Evolutionary conservation across 1,284 basidiomycete species (phyloP), one percentile per base, ranked within the genome.

Genomic region (Hymenochaete sp.): DNA sequence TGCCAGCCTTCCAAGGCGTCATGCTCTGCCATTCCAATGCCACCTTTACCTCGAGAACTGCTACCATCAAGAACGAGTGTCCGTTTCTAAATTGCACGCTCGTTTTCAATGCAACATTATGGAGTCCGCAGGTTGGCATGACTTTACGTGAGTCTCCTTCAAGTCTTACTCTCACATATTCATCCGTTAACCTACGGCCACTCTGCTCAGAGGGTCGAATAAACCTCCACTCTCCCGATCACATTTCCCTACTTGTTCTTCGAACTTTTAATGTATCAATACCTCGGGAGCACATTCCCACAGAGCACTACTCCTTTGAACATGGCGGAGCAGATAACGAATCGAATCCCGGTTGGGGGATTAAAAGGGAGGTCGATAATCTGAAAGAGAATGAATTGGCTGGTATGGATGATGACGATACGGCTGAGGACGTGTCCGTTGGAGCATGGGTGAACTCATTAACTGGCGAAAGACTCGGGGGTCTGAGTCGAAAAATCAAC

Each of bases 191-290:
- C 24, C 13, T 35, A 4, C 38, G 13, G 25, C 19, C 14, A 38
- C 8, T 40, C 38, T 45, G 26, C 31, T 51, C 51, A 93, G 91
- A 76, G 47, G 95, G 93, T 4, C 84, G 79, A 49, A 79, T 98
- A 50, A 93, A 82, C 51, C 72, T 98, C 18, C 93, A 80, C 49
- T 96, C 93, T 1, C 93, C 95, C 0, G 93, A 95, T 50, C 95
- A 98, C 58, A 74, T 98, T 45, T 92, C 93, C 0, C 70, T 98
- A 9, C 83, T 98, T 43, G 73, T 97, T 3, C 90, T 96, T 57
- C 83, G 84, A 45, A 95, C 91, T 5, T 98, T 98, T 73, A 98
- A 98, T 63, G 90, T 92, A 11, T 93, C 92, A 6, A 97, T 98
- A 62, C 91, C 93, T 1, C 79, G 89, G 45, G 78, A 89, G 57